Evolutionary conservation across 108 stramenopile species (phyloP), one percentile per base, ranked within the genome.

Genomic region (Cyclotella sp.): DNA sequence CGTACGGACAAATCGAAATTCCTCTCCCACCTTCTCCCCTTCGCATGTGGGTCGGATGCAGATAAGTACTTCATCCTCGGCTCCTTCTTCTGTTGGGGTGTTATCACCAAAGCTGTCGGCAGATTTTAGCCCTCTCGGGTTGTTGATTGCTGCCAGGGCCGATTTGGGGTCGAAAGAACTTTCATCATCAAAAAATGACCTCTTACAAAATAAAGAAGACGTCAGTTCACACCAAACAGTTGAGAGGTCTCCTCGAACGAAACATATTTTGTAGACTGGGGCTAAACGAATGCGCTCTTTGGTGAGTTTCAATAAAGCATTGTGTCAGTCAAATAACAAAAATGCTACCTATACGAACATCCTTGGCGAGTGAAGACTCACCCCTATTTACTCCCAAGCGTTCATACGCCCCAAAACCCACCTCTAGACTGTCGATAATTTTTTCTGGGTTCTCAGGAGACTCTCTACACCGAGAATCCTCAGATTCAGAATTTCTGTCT

Each of bases 221-320:
- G 55, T 55, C 24, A 55, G 24, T 24, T 55, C 55, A 22, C 55
- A 55, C 55, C 55, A 55, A 12, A 55, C 55, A 24, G 55, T 24
- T 24, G 55, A 24, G 11, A 55, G 55, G 24, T 55, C 55, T 24
- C 24, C 24, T 24, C 55, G 24, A 22, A 55, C 8, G 55, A 55
- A 55, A 12, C 55, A 21, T 24, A 55, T 22, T 55, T 55, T 55
- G 55, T 55, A 55, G 55, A 24, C 22, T 24, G 7, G 55, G 1
- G 24, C 55, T 24, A 55, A 55, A 24, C 55, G 55, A 21, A 1
- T n/a, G n/a, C 24, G 19, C 55, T 26, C 8, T 55, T 3, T 8
- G 1, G 22, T 24, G 24, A 24, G 1, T 21, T 24, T 12, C n/a
- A 1, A 26, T 34, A 34, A 5, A 5, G 34, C 34, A 34, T 34